phyloP scores from a whole-genome alignment of 2,329 filamentous ascomycete genomes.

The Hansfordia pulvinata region DNA sequence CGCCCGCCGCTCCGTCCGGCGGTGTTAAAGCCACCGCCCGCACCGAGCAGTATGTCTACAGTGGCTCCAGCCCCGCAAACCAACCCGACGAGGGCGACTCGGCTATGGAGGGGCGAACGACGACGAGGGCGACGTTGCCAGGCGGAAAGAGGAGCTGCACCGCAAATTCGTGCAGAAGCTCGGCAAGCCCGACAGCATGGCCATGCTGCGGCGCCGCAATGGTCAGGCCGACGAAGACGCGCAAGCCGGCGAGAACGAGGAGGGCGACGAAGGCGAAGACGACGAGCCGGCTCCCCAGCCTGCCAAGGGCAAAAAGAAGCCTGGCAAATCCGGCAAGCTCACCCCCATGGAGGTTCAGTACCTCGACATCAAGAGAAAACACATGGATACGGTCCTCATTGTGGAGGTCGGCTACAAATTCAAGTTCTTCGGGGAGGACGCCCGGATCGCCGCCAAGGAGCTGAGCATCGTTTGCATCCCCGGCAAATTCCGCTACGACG shows the following conservation, averaged over 20 bases:
- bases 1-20: conserved; percentile 8
- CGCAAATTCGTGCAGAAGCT: conserved; percentile 81
- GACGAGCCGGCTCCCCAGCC: conserved; percentile 34
- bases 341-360: conserved; percentile 93
- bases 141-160: conserved; percentile 60
- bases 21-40: conserved; percentile 23
- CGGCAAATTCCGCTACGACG: conserved; percentile 87
- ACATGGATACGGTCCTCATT: conserved; percentile 80
- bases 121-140: conserved; percentile 35
- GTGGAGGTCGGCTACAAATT: conserved; percentile 98
- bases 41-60: conserved; percentile 39
- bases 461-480: conserved; percentile 94
- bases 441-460: conserved; percentile 75
- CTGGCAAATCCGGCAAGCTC: conserved; percentile 58
- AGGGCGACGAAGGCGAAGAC: conserved; percentile 41
- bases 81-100: conserved; percentile 21
- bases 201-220: conserved; percentile 48
- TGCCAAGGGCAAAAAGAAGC: conserved; percentile 50
- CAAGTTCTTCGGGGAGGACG: conserved; percentile 92
- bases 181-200: conserved; percentile 70
- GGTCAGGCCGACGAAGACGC: conserved; percentile 38
- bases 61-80: conserved; percentile 17
- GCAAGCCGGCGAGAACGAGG: conserved; percentile 33
- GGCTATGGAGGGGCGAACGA: conserved; percentile 21
- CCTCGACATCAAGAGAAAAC: conserved; percentile 82